Evolutionary conservation across 768 basidiomycete species (phyloP), one percentile per base, ranked within the genome.

Genomic region (Naganishia onofrii): DNA sequence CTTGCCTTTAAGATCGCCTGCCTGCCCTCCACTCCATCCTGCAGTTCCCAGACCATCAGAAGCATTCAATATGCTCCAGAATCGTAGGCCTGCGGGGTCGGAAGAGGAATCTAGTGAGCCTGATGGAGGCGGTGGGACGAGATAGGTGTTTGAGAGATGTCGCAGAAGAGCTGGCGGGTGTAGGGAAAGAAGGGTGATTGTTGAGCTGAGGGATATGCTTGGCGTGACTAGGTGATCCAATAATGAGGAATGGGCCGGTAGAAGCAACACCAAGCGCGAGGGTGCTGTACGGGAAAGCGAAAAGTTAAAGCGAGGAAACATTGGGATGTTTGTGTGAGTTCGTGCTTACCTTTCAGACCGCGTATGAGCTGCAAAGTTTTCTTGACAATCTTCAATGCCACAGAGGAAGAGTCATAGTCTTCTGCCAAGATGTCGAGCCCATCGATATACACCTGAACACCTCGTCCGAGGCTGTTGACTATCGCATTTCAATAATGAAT

Each of bases 121-220:
- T 48, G 83, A 81, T 9, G 89, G 86, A 0, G 90, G 89, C 0
- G 92, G 91, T 0, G 85, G 86, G 1, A 87, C 86, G 55, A 91
- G 84, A 77, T 91, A 93, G 9, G 87, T 86, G 31, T 83, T 84
- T 1, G 90, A 85, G 58, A 98, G 81, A 75, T 91, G 86, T 8
- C 76, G 77, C 42, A 97, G 81, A 65, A 96, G 84, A 0, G 84
- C 82, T 0, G 90, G 85, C 1, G 92, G 89, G 75, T 92, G 89
- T 0, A 88, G 86, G 9, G 70, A 68, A 36, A 79, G 66, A 6
- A 72, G 71, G 21, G 76, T 76, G 19, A 80, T 66, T 1, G 78
- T 71, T 2, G 79, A 52, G 2, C 72, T 73, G 38, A 76, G 66
- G 0, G 71, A 64, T 51, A 48, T 46, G 1, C 74, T 71, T 8